These are phyloP conservation scores for Pichia exigua DNA, from an alignment of 805 yeast species.

Conservation along the genomic window DNA sequence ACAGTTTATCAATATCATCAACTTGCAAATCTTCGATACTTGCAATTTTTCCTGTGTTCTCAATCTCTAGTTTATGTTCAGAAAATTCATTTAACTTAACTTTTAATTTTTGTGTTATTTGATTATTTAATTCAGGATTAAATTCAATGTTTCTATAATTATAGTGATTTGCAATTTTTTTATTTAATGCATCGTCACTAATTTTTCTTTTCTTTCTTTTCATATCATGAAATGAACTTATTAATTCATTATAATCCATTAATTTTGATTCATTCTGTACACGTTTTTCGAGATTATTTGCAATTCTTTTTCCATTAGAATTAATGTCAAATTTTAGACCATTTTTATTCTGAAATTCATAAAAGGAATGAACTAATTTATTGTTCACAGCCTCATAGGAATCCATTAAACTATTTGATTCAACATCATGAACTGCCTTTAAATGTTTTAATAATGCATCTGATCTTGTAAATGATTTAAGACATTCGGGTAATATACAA, in stretches of 20 bases:
- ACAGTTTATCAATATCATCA: conserved; percentile 11
- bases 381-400: conserved; percentile 14
- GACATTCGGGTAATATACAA: conserved; percentile 63
- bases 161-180: conserved; percentile 8
- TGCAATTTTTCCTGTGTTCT: conserved; percentile 1
- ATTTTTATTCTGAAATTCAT: conserved; percentile 6
- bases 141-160: conserved; percentile 12
- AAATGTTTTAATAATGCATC: conserved; percentile 62
- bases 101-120: conserved; percentile 8
- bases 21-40: conserved; percentile 7
- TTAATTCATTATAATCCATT: conserved; percentile 8
- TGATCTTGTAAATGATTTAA: conserved; percentile 46
- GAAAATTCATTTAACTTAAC: conserved; percentile 8
- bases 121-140: conserved; percentile 9
- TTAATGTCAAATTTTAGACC: conserved; percentile 3
- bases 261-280: conserved; percentile 2
- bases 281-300: conserved; percentile 1
- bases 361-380: neutral
- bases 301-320: conserved; percentile 4
- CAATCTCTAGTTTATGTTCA: neutral
- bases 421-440: conserved; percentile 50
- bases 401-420: conserved; percentile 18
- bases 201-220: conserved; percentile 4
- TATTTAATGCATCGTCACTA: conserved; percentile 6
- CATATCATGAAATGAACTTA: conserved; percentile 7